These are phyloP conservation scores for Phialophora chinensis DNA, from an alignment of 2,329 filamentous ascomycete species.

Conservation along the genomic window DNA sequence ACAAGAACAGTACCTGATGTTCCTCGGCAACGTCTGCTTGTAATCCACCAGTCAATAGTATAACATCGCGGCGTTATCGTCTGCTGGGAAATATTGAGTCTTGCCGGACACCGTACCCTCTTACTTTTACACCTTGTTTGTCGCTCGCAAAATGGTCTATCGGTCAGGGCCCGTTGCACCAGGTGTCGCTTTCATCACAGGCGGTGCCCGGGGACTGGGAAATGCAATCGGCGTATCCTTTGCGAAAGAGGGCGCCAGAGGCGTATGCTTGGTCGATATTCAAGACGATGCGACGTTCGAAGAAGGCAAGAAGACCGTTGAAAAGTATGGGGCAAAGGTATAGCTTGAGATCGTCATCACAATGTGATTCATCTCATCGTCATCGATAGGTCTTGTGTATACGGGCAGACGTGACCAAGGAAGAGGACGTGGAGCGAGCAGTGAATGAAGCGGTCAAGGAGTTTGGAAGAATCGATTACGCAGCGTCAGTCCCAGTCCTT, in stretches of 20 bases:
- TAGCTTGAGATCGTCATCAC: background rate
- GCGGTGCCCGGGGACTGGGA: slow-evolving; percentile 47
- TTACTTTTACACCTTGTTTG: background rate
- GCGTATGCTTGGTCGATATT: slow-evolving; percentile 45
- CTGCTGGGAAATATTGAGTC: background rate
- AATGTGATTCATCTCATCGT: background rate
- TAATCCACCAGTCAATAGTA: background rate
- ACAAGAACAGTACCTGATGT: background rate
- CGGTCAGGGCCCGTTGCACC: slow-evolving; percentile 30
- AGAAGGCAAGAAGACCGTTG: slow-evolving; percentile 26
- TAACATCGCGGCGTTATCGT: background rate
- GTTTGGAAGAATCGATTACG: slow-evolving; percentile 70
- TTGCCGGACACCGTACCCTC: background rate
- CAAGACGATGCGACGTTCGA: slow-evolving; percentile 30
- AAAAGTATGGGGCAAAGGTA: slow-evolving; percentile 30
- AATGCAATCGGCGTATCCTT: slow-evolving; percentile 46
- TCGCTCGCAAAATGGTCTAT: slow-evolving; percentile 19
- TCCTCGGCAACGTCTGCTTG: background rate
- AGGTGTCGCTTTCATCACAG: slow-evolving; percentile 46
- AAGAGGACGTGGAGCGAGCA: slow-evolving; percentile 31
- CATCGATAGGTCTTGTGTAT: slow-evolving; percentile 25
- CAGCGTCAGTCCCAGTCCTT: slow-evolving; percentile 63
- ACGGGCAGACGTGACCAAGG: slow-evolving; percentile 34
- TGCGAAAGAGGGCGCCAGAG: slow-evolving; percentile 46
- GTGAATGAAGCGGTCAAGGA: slow-evolving; percentile 32